Evolutionary conservation across 2,329 filamentous ascomycete species (phyloP).

Genomic region (Colletotrichum echinochloae): DNA sequence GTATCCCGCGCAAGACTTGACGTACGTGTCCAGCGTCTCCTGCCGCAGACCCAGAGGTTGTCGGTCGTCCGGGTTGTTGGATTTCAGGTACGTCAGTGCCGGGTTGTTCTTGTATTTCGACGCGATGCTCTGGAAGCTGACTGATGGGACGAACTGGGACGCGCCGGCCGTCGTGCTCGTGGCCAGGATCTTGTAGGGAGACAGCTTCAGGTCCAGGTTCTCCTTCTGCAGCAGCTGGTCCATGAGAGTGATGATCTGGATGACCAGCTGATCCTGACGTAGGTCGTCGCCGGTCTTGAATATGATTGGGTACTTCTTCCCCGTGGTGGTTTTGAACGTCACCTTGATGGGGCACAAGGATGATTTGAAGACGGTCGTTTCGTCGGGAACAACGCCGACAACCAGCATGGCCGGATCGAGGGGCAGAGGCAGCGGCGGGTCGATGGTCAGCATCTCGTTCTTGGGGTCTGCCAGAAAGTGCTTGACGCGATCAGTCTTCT

Average conservation of each 20-base stretch:
- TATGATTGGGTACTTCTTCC: conserved; percentile 87
- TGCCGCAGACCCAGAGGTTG: conserved; percentile 89
- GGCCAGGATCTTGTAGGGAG: conserved; percentile 95
- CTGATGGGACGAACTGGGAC: conserved; percentile 92
- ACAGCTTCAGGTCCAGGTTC: conserved; percentile 93
- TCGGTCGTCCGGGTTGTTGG: conserved; percentile 87
- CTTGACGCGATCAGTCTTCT: conserved; percentile 88
- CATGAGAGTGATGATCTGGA: conserved; percentile 95
- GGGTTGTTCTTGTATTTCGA: conserved; percentile 81
- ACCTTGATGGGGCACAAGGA: conserved; percentile 91
- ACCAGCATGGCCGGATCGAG: conserved; percentile 87
- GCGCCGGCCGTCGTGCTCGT: conserved; percentile 91
- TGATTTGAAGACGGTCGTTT: conserved; percentile 95
- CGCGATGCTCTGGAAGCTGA: conserved; percentile 84
- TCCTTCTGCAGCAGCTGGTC: conserved; percentile 95
- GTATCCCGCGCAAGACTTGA: conserved; percentile 96
- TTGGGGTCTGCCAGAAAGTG: conserved; percentile 87
- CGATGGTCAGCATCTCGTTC: conserved; percentile 86
- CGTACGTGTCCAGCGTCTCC: conserved; percentile 93
- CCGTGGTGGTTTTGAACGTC: conserved; percentile 84
- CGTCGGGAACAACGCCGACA: conserved; percentile 82
- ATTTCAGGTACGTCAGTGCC: conserved; percentile 85
- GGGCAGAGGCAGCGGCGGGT: conserved; percentile 88
- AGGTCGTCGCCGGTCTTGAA: conserved; percentile 98
- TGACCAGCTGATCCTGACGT: conserved; percentile 95